Percentiles rank a stretch among this genome's conserved stretches.
These are phyloP conservation scores for Cryomyces minteri DNA, from an alignment of 495 filamentous ascomycete species.

Conservation along the genomic window DNA sequence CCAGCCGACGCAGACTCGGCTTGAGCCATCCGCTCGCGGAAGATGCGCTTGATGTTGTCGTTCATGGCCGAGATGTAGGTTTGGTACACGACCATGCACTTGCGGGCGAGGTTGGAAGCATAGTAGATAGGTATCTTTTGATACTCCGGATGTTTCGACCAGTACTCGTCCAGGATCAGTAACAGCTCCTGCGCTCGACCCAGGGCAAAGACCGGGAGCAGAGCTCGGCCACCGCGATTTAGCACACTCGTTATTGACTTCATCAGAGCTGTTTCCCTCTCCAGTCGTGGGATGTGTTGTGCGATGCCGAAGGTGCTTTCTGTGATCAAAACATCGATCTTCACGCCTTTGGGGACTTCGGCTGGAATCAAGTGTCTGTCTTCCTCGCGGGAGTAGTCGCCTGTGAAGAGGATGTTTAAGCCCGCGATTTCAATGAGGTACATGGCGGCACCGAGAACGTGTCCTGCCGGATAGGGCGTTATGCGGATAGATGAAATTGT, in stretches of 20 bases:
- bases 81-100: conserved; percentile 97
- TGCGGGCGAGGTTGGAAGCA: conserved; percentile 77
- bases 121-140: conserved; percentile 93
- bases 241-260: conserved; percentile 80
- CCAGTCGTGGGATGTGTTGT: conserved; percentile 68
- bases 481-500: conserved; percentile 92
- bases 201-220: conserved; percentile 92
- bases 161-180: conserved; percentile 92
- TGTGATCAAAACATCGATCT: conserved; percentile 89
- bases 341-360: conserved; percentile 63
- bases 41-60: conserved; percentile 87
- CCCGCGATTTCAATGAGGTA: conserved; percentile 93
- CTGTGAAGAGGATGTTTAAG: conserved; percentile 89
- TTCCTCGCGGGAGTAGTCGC: conserved; percentile 87
- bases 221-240: conserved; percentile 73
- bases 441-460: conserved; percentile 97
- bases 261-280: conserved; percentile 85
- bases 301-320: conserved; percentile 94
- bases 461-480: conserved; percentile 89
- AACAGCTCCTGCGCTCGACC: conserved; percentile 86
- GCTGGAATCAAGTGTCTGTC: conserved; percentile 91
- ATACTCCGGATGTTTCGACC: conserved; percentile 67
- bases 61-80: conserved; percentile 97
- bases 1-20: conserved; percentile 59
- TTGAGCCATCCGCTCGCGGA: conserved; percentile 71